A percentile compares a stretch with the other conserved stretches of the same genome.
Evolutionary conservation across 257 asterid species (phyloP).

Genomic region (Prunella vulgaris): DNA sequence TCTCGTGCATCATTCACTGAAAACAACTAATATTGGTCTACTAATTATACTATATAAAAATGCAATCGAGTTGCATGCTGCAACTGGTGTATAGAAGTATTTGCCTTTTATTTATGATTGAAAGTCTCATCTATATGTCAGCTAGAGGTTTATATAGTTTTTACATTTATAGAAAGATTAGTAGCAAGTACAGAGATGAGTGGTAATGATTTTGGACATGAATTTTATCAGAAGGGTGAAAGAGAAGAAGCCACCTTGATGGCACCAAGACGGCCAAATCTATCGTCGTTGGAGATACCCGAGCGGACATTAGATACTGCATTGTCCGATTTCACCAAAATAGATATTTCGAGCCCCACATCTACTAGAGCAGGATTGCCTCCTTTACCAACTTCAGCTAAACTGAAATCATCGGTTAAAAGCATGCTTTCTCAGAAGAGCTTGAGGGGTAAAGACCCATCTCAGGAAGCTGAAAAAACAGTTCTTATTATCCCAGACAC

Average conservation of each 20-base stretch:
- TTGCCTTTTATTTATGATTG: background rate
- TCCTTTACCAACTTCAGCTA: slow-evolving; percentile 84
- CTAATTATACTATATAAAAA: background rate
- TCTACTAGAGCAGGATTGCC: slow-evolving; percentile 76
- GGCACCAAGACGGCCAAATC: slow-evolving; percentile 66
- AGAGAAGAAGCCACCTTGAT: slow-evolving; percentile 60
- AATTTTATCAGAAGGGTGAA: slow-evolving; percentile 46
- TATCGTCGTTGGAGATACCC: slow-evolving; percentile 74
- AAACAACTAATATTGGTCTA: background rate
- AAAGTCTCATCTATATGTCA: background rate
- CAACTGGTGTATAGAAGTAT: background rate
- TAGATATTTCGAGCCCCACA: slow-evolving; percentile 64
- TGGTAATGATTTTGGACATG: slow-evolving; percentile 6
- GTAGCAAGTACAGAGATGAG: background rate
- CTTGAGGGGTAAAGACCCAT: slow-evolving; percentile 45
- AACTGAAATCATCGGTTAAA: slow-evolving; percentile 65
- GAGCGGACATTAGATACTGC: slow-evolving; percentile 57
- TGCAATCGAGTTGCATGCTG: background rate
- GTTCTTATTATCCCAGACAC: slow-evolving; percentile 71
- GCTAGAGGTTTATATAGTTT: background rate
- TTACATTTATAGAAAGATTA: slow-evolving; percentile 14
- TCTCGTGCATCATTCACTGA: too few species aligned
- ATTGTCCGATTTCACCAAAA: slow-evolving; percentile 49
- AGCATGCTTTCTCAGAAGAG: slow-evolving; percentile 82
- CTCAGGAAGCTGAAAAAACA: slow-evolving; percentile 66